These are phyloP conservation scores for Aspergillus sp. DNA, from an alignment of 2,329 filamentous ascomycete genomes.

Conservation along the genomic window DNA sequence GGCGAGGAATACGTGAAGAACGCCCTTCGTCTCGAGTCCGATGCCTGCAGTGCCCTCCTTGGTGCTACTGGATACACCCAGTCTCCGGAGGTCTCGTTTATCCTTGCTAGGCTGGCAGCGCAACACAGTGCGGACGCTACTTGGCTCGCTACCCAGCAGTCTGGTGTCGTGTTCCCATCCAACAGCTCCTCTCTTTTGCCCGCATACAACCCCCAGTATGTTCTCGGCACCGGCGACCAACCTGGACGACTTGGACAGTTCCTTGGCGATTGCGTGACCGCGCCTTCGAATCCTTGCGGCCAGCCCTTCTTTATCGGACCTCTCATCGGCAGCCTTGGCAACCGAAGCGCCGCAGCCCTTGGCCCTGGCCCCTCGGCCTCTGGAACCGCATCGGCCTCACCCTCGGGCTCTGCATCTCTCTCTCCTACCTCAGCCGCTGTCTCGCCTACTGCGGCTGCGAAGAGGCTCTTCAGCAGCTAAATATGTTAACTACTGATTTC, in stretches of 20 bases:
- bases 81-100: constrained; percentile 31
- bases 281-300: constrained; percentile 24
- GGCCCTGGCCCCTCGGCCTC: not conserved
- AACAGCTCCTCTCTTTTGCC: constrained; percentile 23
- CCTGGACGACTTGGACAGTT: constrained; percentile 26
- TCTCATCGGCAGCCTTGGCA: constrained; percentile 21
- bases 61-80: constrained; percentile 29
- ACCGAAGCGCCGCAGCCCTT: constrained; percentile 7
- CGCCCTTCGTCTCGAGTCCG: constrained; percentile 23
- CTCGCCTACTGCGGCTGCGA: constrained; percentile 5
- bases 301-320: constrained; percentile 23
- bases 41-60: constrained; percentile 25
- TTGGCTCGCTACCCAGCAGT: constrained; percentile 21
- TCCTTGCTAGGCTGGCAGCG: constrained; percentile 29
- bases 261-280: constrained; percentile 23
- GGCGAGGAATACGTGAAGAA: constrained; percentile 20
- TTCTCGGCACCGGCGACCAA: constrained; percentile 20
- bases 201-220: constrained; percentile 24
- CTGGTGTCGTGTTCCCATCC: constrained; percentile 16
- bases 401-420: not conserved
- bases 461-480: not conserved
- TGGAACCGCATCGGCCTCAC: not conserved
- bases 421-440: not conserved
- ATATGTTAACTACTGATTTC: not conserved
- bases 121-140: constrained; percentile 25